Evolutionary conservation across 257 asterid species (phyloP).

Genomic region (Scutellaria minor): DNA sequence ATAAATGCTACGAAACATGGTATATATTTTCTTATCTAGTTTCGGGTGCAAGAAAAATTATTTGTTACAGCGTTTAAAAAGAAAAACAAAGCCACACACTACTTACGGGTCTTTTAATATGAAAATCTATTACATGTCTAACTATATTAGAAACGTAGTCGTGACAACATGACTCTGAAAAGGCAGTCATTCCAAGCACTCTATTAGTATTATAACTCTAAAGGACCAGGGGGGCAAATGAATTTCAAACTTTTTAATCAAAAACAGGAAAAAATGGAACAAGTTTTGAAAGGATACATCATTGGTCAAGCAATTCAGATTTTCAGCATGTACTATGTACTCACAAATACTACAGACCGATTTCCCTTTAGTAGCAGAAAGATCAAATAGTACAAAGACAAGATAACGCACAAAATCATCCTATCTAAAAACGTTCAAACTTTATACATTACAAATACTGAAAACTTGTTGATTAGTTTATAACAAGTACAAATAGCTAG

Average conservation of each 20-base stretch:
- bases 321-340: neutral
- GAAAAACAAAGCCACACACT: no score
- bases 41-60: no score
- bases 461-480: neutral
- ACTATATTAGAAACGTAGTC: no score
- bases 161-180: neutral
- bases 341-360: no score
- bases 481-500: slow-evolving; percentile 14
- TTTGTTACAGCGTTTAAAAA: no score
- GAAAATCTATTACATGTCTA: no score
- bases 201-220: neutral
- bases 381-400: neutral
- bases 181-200: slow-evolving; percentile 20
- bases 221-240: neutral
- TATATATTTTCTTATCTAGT: no score
- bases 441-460: neutral
- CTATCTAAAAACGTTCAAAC: neutral
- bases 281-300: slow-evolving; percentile 8
- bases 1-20: no score
- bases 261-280: neutral
- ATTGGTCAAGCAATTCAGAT: slow-evolving; percentile 11
- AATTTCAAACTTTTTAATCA: slow-evolving; percentile 10
- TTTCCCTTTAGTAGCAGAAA: neutral
- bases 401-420: slow-evolving; percentile 13
- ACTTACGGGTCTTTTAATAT: no score